Evolutionary conservation across 148 eudicot species (phyloP), one percentile per base, ranked within the genome.

Genomic region (Rhododendron simsii): DNA sequence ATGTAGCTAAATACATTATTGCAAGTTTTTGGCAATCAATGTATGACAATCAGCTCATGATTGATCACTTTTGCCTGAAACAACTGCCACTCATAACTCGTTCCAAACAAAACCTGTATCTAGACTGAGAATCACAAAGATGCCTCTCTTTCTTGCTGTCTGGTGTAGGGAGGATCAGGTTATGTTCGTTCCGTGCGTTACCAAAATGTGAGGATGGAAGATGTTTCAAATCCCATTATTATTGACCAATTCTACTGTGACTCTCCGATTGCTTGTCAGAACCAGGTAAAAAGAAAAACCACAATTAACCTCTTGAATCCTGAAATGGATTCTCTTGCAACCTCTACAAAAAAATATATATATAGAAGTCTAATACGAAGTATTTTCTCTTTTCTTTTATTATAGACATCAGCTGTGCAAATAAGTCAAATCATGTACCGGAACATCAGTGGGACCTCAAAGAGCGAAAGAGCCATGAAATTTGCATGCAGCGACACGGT

Each of bases 171-270:
- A 81, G 99, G 99, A 90, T 89, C 94, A 44, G 99, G 99, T 69
- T 91, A 93, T 85, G 99, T 97, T 53, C 92, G 91, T 76, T 88
- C 91, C 30, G 89, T 97, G 45, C 91, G 93, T 8, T 97, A 90
- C 81, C 94, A 97, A 74, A 94, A 97, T 88, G 96, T 97, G 86
- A 89, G 90, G 87, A 95, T 95, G 98, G 92, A 93, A 85, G 90
- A 95, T 35, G 99, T 95, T 82, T 89, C 96, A 80, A 94, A 97
- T 85, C 99, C 99, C 50, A 95, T 97, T 65, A 92, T 97, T 47
- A 93, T 97, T 21, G 98, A 97, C 85, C 99, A 97, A 87, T 97
- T 94, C 90, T 97, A 97, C 78, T 95, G 98, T 28, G 99, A 97
- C 87, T 95, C 98, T 44, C 95, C 99, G 50, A 90, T 45, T 69